Evolutionary conservation across 2,329 filamentous ascomycete species (phyloP).

Genomic region (Metarhizium humberi): DNA sequence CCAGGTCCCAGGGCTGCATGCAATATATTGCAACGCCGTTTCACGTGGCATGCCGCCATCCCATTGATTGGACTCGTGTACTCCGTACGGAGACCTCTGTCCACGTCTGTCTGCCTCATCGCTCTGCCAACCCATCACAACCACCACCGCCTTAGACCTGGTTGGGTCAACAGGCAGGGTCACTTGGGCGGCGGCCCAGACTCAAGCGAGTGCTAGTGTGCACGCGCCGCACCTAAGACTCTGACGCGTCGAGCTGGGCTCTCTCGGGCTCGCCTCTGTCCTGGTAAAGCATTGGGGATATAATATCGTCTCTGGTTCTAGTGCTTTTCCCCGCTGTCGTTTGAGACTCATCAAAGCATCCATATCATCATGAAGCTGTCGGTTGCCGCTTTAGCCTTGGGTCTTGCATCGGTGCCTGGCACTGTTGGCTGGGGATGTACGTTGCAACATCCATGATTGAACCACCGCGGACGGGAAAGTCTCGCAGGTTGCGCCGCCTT

Average conservation of each 20-base stretch:
- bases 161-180: background rate
- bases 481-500: background rate
- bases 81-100: background rate
- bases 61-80: background rate
- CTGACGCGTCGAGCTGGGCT: background rate
- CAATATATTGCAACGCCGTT: background rate
- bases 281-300: background rate
- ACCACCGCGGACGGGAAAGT: background rate
- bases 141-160: background rate
- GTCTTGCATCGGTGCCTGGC: conserved; percentile 23
- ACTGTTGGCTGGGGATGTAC: conserved; percentile 33
- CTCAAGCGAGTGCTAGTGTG: background rate
- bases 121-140: background rate
- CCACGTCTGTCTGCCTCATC: background rate
- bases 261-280: background rate
- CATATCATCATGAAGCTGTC: conserved; percentile 22
- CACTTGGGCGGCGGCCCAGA: conserved; percentile 1
- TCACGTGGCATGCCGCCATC: background rate
- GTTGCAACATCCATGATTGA: conserved; percentile 8
- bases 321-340: background rate
- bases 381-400: conserved; percentile 16
- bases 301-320: background rate
- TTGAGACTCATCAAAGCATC: background rate
- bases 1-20: too few relatives aligned
- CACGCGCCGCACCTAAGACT: background rate